phyloP scores from a whole-genome alignment of 805 yeast species.

The Wickerhamomyces subpelliculosus region DNA sequence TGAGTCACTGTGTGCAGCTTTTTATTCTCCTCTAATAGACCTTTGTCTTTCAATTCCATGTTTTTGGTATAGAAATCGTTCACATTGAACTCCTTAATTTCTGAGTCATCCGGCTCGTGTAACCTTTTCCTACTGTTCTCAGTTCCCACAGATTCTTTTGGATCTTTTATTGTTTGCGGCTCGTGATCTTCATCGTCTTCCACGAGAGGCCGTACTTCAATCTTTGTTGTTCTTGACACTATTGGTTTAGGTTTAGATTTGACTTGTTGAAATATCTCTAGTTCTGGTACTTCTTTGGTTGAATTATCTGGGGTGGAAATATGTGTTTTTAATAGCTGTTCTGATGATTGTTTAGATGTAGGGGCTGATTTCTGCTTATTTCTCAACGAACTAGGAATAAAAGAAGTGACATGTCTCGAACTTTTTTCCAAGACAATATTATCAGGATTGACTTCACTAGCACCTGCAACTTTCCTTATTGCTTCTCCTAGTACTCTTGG shows the following conservation, averaged over 20 bases:
- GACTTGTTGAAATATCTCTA: no score
- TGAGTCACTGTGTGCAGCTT: constrained; percentile 16
- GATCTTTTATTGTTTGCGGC: no score
- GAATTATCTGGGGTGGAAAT: not conserved
- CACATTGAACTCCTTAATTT: constrained; percentile 15
- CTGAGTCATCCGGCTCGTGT: no score
- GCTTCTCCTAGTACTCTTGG: not conserved
- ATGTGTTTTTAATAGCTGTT: not conserved
- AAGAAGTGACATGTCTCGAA: not conserved
- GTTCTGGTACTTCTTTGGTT: not conserved
- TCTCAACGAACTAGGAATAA: not conserved
- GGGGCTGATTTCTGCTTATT: not conserved
- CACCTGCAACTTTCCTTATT: not conserved
- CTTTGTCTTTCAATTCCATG: constrained; percentile 14
- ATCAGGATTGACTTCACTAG: not conserved
- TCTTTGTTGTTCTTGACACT: no score
- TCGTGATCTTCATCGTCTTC: no score
- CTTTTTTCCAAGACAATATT: not conserved
- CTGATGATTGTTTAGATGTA: not conserved
- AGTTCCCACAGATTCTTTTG: no score
- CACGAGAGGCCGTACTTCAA: no score
- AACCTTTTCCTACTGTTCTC: no score
- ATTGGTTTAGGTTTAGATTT: no score
- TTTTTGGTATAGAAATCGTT: constrained; percentile 16
- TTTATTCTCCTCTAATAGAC: constrained; percentile 16